Evolutionary conservation across 2,329 filamentous ascomycete genomes (phyloP).

Genomic region (Epichloe festucae): DNA sequence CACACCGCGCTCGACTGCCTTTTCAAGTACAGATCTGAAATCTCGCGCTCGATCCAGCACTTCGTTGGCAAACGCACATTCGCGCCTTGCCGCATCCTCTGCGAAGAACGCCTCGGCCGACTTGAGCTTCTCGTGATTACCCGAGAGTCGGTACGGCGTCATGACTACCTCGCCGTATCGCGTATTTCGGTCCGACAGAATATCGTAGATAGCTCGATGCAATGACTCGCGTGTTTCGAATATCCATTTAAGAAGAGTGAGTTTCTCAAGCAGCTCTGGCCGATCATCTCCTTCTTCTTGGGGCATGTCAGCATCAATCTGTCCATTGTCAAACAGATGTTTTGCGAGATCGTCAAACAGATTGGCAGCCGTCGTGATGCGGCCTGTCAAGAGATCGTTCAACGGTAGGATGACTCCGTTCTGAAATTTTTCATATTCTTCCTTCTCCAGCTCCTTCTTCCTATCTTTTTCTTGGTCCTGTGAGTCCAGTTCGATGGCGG

Average conservation of each 20-base stretch:
- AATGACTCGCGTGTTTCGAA: constrained; percentile 87
- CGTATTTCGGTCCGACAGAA: constrained; percentile 74
- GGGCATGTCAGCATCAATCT: constrained; percentile 61
- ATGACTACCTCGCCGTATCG: constrained; percentile 77
- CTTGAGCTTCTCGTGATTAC: constrained; percentile 65
- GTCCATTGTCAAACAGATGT: constrained; percentile 54
- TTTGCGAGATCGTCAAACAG: constrained; percentile 66
- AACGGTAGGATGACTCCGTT: constrained; percentile 70
- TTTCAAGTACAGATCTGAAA: constrained; percentile 67
- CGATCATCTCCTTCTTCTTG: constrained; percentile 94
- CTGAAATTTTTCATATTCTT: constrained; percentile 76
- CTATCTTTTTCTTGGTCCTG: constrained; percentile 55
- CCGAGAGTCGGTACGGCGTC: constrained; percentile 62
- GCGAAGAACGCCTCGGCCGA: constrained; percentile 73
- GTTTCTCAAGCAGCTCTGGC: constrained; percentile 84
- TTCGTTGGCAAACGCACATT: constrained; percentile 57
- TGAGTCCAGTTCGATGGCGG: constrained; percentile 65
- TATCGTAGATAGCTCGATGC: constrained; percentile 72
- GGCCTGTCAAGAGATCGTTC: constrained; percentile 64
- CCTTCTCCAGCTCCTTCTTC: constrained; percentile 61
- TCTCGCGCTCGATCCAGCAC: constrained; percentile 60
- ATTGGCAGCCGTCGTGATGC: constrained; percentile 59
- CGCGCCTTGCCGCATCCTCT: constrained; percentile 62
- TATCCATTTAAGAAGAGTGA: constrained; percentile 92
- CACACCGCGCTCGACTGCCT: constrained; percentile 75